Percentiles rank a stretch among this genome's conserved stretches.
phyloP scores from a whole-genome alignment of 331 rosid genomes.

The Spiraea crenata region DNA sequence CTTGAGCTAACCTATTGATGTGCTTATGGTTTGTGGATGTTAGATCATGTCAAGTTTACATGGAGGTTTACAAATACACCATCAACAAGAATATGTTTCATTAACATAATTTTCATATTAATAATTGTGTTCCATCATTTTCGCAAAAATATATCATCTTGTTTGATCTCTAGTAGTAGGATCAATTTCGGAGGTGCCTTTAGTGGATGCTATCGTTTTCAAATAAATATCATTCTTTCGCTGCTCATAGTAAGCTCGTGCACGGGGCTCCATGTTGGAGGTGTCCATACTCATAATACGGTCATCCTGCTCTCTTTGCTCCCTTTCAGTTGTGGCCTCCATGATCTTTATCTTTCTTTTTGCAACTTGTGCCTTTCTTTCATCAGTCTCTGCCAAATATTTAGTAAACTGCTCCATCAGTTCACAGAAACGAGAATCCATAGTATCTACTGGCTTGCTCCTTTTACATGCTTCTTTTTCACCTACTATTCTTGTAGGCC shows the following conservation, averaged over 20 bases:
- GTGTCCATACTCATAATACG: conserved; percentile 11
- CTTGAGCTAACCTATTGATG: no score
- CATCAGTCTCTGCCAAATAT: neutral
- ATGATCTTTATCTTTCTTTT: neutral
- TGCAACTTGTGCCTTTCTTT: conserved; percentile 5
- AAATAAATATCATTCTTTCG: neutral
- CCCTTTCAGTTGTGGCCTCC: conserved; percentile 4
- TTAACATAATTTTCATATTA: neutral
- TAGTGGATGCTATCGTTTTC: neutral
- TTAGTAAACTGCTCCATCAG: neutral
- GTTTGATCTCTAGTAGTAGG: neutral
- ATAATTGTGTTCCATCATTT: neutral
- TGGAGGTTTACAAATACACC: neutral
- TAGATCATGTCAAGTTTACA: no score
- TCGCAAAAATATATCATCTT: neutral
- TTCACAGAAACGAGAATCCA: neutral
- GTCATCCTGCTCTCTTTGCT: conserved; percentile 13
- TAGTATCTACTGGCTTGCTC: neutral
- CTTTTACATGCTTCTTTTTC: neutral
- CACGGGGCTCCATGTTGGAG: conserved; percentile 8
- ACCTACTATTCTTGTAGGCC: neutral
- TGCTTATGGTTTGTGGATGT: no score
- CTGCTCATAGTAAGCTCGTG: conserved; percentile 4
- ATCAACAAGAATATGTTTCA: neutral
- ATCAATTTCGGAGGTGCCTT: neutral